Base-by-base conservation (phyloP, 139 green algal genomes). In the Coelastrella sp. region DNA sequence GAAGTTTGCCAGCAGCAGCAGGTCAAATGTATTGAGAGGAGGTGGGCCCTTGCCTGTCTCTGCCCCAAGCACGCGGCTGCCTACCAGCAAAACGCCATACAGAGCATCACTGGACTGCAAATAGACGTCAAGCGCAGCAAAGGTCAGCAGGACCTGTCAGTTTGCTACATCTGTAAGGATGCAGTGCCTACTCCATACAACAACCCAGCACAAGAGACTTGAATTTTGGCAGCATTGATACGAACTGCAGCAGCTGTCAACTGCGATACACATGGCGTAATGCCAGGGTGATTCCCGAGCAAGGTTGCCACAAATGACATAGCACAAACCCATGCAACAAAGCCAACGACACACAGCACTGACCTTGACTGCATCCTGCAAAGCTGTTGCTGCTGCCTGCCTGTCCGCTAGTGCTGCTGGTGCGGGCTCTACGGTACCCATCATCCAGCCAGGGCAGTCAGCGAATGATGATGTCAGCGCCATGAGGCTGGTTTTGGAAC, bases 1-100 rank as follows among this genome's bases (percentile, higher is more conserved):
- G 22, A 97, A 96, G 90, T 96, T 98, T 54, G 89, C 74, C 59
- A 98, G 88, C 80, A 98, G 92, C 79, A 98, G 92, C 56, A 98
- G 23, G 83, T 98, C 96, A 73, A 94, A 94, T n/a, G 93, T 90
- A 64, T 96, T 85, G 61, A 98, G 82, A 0, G 88, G 80, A 10
- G 92, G 68, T 5, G 87, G 54, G 3, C 80, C 76, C 14, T 71
- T 56, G 19, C 88, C 80, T 10, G 88, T 58, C 16, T 89, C 85
- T 64, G 93, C 66, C 3, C 85, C 91, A 7, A 94, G 86, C 56
- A 96, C 76, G 0, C 47, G 20, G 4, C 73, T 64, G 5, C 80
- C 92, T 2, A 78, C 89, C 61, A 92, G 81, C 32, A 97, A 59
- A 23, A 97, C 47, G 5, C 93, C 95, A 61, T 94, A 94, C 83